These are phyloP conservation scores for Tuber aestivum DNA, from an alignment of 495 filamentous ascomycete genomes.

Conservation along the genomic window DNA sequence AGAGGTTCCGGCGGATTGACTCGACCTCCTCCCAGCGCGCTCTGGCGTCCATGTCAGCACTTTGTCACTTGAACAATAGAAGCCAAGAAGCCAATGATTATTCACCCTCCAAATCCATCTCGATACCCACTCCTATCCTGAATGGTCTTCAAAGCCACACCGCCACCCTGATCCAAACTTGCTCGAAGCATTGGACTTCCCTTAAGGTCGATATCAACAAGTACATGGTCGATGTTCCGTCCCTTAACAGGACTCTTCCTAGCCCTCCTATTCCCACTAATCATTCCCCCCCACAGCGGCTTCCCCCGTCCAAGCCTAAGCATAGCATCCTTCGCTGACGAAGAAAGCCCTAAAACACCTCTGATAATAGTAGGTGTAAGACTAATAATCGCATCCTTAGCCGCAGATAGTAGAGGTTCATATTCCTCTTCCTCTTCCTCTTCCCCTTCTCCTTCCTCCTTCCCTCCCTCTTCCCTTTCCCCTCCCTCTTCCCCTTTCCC, in stretches of 20 bases:
- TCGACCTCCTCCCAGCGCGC: neutral
- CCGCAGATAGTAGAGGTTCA: neutral
- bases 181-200: neutral
- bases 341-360: neutral
- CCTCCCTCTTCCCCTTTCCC: conserved; percentile 9
- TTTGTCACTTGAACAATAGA: neutral
- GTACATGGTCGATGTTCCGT: neutral
- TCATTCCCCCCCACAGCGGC: neutral
- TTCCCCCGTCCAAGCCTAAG: neutral
- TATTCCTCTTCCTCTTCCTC: conserved; percentile 10
- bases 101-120: neutral
- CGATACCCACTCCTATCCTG: neutral
- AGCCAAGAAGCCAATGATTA: neutral
- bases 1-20: neutral
- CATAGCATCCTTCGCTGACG: neutral
- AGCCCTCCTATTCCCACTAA: neutral
- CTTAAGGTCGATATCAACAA: neutral
- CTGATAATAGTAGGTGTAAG: conserved; percentile 1
- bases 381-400: neutral
- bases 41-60: neutral
- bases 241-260: neutral
- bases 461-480: neutral
- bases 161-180: neutral
- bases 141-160: neutral
- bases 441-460: neutral